Evolutionary conservation across 352 stramenopile species (phyloP), one percentile per base, ranked within the genome.

Genomic region (Pythium aristosporum): DNA sequence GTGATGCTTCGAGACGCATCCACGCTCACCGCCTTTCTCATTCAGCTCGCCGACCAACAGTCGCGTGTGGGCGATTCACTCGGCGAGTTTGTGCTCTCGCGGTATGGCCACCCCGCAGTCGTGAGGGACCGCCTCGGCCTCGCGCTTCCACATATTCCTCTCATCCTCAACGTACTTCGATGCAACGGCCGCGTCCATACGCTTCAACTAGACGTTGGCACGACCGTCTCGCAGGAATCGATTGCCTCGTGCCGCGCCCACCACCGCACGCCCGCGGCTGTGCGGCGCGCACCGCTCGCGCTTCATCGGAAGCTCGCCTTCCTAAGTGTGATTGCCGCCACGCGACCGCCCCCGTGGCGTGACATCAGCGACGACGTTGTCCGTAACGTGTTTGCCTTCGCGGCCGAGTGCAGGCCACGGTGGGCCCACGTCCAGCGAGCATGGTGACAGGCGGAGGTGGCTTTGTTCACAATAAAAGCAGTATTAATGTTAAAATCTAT

Each of bases 151-250:
- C 47, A 67, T 25, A 30, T 61, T 32, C n/a, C n/a, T 10, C n/a
- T 54, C 4, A 37, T 61, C 43, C 15, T 47, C 11, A 34, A 51
- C 7, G n/a, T 28, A n/a, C 58, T 65, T 5, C 48, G 30, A 20
- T 44, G 13, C 5, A 65, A 65, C 41, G 58, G 58, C 12, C 48
- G 37, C 11, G 15, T 65, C 42, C 58, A 65, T 20, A 65, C 58
- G 2, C 41, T 65, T 1, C 48, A 65, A 12, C 25, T 65, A 1
- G 58, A 59, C 20, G 49, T 59, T 6, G 49, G 53, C 32, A 41
- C 49, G 21, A 28, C 12, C 10, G 20, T 44, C 3, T n/a, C 58
- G 12, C n/a, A 10, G 25, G 41, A 2, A 39, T 44, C 20, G 9
- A 25, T 58, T 11, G 39, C 30, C 18, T 13, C 32, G 3, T 21